These are phyloP conservation scores for Phytophthora sp. DNA, from an alignment of 352 stramenopile species.

Conservation along the genomic window DNA sequence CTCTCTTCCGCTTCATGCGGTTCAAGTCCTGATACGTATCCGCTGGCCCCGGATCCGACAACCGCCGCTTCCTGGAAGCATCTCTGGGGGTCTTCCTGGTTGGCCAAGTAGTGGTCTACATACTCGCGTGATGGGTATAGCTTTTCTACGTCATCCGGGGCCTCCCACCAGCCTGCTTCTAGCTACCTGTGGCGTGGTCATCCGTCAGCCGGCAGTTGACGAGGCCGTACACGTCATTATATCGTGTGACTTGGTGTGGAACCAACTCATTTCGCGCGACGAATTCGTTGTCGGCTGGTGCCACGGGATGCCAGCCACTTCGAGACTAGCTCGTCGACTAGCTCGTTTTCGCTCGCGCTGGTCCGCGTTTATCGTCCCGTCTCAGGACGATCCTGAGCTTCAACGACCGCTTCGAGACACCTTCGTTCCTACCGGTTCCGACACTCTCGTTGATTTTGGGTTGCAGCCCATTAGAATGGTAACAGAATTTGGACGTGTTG, in stretches of 20 bases:
- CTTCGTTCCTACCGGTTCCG: neutral
- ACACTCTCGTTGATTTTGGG: neutral
- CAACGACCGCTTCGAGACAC: neutral
- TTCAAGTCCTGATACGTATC: too few species aligned
- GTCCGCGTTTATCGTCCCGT: neutral
- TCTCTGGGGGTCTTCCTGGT: neutral
- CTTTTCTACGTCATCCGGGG: neutral
- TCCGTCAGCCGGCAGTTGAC: neutral
- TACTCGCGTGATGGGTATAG: neutral
- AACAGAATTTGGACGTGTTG: neutral
- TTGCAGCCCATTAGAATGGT: neutral
- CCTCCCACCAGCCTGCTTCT: neutral
- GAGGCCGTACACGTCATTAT: neutral
- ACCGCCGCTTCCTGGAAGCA: neutral
- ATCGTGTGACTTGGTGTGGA: neutral
- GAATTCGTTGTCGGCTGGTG: neutral
- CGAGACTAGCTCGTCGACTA: neutral
- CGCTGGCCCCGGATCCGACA: too few species aligned
- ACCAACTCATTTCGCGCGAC: neutral
- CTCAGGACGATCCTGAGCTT: neutral
- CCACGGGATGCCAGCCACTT: neutral
- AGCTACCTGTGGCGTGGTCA: neutral
- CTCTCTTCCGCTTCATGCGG: too few species aligned
- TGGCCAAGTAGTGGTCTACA: neutral
- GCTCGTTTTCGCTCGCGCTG: neutral